Evolutionary conservation across 1,139 yeast genomes (phyloP), one percentile per base, ranked within the genome.

Genomic region (Hemisphaericaspora xylofermentans): DNA sequence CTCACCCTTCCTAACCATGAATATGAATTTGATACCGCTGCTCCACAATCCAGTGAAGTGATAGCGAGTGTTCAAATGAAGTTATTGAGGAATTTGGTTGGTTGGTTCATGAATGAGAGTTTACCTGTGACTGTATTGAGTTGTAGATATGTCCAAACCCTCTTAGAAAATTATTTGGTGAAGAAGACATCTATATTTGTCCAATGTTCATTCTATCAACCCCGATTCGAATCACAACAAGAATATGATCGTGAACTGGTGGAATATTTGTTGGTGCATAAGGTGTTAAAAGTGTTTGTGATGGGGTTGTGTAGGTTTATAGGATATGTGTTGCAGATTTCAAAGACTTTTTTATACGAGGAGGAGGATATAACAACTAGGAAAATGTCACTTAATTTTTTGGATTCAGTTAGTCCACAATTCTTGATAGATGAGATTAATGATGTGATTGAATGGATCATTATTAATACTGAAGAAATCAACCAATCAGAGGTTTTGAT

Each of bases 291-390:
- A 41, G 62, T 72, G 17, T 74, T 70, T 44, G 59, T 74, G 6
- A 50, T 78, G 22, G 86, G 82, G 2, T 51, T 81, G 7, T 61
- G 78, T 36, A 76, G 75, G 45, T 73, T 80, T 51, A 72, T 79
- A 6, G 78, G 78, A 16, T 66, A 76, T 37, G 67, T 75, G 6
- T 54, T 76, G 3, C 58, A 62, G 7, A 60, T 82, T 28, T 80
- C 82, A 1, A 65, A 72, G 14, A 82, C 81, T n/a, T 84, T 81
- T 6, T 65, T 85, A 14, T 81, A 80, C 50, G 91, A 84, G 51
- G 93, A 85, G 52, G 94, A 85, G 54, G 94, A 85, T 58, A 62
- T 85, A 39, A 81, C 82, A 42, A 78, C 85, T 2, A 76, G 84
- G 48, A 67, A 71, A 10, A 78, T 84, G 83, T 80, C 78, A 38